Evolutionary conservation across 768 basidiomycete species (phyloP).

Genomic region (Candolleomyces efflorescens): DNA sequence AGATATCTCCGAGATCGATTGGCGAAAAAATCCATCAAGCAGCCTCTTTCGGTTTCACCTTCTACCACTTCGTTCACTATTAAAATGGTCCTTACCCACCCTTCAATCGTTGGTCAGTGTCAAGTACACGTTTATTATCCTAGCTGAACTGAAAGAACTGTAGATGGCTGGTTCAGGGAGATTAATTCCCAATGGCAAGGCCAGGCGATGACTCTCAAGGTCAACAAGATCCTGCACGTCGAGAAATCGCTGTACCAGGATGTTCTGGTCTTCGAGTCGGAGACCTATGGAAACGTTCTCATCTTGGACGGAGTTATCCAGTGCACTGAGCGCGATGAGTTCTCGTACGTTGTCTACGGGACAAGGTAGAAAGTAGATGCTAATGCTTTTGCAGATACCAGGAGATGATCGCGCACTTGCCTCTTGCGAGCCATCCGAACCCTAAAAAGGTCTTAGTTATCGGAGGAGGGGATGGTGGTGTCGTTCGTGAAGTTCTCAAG

Average conservation of each 20-base stretch:
- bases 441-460: slow-evolving; percentile 96
- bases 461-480: slow-evolving; percentile 97
- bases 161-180: slow-evolving; percentile 95
- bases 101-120: slow-evolving; percentile 46
- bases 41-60: neutral
- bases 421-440: slow-evolving; percentile 94
- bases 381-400: slow-evolving; percentile 63
- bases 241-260: slow-evolving; percentile 96
- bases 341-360: slow-evolving; percentile 60
- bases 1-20: neutral
- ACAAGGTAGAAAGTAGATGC: slow-evolving; percentile 9
- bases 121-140: neutral
- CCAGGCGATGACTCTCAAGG: slow-evolving; percentile 95
- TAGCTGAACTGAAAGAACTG: neutral
- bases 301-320: slow-evolving; percentile 95
- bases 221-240: slow-evolving; percentile 90
- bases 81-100: slow-evolving; percentile 52
- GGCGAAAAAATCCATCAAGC: neutral
- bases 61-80: neutral
- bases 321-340: slow-evolving; percentile 97
- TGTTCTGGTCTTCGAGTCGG: slow-evolving; percentile 94
- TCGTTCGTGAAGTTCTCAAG: slow-evolving; percentile 95
- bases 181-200: slow-evolving; percentile 96
- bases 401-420: slow-evolving; percentile 98
- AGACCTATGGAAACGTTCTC: slow-evolving; percentile 95